Base-by-base conservation (phyloP, 108 stramenopile species). In the Aurantiochytrium sp. region DNA sequence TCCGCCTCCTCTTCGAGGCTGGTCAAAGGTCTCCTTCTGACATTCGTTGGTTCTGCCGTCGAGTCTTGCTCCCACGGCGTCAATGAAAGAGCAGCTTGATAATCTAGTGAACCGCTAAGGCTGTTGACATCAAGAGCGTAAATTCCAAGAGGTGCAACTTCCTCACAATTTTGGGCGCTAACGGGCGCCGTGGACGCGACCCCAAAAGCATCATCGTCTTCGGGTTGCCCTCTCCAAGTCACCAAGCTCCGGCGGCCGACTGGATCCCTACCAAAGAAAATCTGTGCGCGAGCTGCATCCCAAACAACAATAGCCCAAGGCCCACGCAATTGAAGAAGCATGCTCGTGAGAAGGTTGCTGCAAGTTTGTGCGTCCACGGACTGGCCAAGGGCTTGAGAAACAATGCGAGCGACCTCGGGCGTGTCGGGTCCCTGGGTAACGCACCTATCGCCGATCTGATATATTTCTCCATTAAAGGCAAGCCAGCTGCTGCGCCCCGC, bases 401-500 rank as follows among this genome's bases (percentile, higher is more conserved):
- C 60, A 45, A 88, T 64, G 6, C 47, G 49, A 45, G 58, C 45
- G 5, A 90, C 57, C 19, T 44, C 44, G 16, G 47, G 44, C 18
- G 91, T 53, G 58, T 93, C 92, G 23, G 47, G 55, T 14, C 47
- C 58, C 35, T 42, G 72, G 5, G 88, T 69, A 5, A 43, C 55
- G 72, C 47, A 58, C 5, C 5, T 23, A 29, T 4, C 5, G 69
- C 29, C 45, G 42, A 72, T 72, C 16, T 60, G 88, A 57, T 89
- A 89, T 43, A 92, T 91, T 90, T 93, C 93, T 35, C 93, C 93
- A 88, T 93, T 93, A 90, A 91, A 93, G 5, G 90, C 89, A 58
- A 93, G 73, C 16, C 91, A 88, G 90, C 92, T 93, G 35, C 35
- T 35, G 35, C 35, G 35, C 35, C 35, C 35, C 35, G 35, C 35